These are phyloP conservation scores for Xylariaceae sp. DNA, from an alignment of 2,329 filamentous ascomycete genomes.

Conservation along the genomic window DNA sequence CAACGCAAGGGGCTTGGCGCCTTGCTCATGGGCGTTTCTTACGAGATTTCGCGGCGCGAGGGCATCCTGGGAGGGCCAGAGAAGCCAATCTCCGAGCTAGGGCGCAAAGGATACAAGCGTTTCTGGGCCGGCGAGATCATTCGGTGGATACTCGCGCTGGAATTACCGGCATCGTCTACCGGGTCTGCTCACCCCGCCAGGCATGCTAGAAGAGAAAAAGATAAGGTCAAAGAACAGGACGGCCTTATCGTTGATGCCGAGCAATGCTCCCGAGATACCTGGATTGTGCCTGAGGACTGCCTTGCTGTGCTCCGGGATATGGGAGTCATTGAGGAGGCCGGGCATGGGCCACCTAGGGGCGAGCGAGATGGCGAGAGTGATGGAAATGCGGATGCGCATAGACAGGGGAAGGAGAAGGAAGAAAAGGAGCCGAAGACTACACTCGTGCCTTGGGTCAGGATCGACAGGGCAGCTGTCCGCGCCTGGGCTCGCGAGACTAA, in stretches of 20 bases:
- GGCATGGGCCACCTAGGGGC: slow-evolving; percentile 61
- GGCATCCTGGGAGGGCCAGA: slow-evolving; percentile 88
- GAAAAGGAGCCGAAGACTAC: slow-evolving; percentile 11
- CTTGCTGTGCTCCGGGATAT: slow-evolving; percentile 80
- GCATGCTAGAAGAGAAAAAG: slow-evolving; percentile 16
- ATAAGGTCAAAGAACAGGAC: slow-evolving; percentile 27
- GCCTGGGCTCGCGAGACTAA: slow-evolving; percentile 70
- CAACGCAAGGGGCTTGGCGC: slow-evolving; percentile 88
- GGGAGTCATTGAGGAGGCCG: slow-evolving; percentile 69
- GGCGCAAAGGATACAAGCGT: slow-evolving; percentile 79
- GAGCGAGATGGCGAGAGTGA: slow-evolving; percentile 64
- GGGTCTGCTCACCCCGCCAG: slow-evolving; percentile 1
- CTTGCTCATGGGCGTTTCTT: slow-evolving; percentile 89
- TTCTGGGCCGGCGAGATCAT: slow-evolving; percentile 89
- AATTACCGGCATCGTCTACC: slow-evolving; percentile 45
- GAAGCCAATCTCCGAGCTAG: slow-evolving; percentile 88
- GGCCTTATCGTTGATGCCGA: slow-evolving; percentile 66
- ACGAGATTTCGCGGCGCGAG: slow-evolving; percentile 87
- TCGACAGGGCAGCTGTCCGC: slow-evolving; percentile 64
- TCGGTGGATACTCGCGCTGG: slow-evolving; percentile 64
- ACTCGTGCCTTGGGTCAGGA: slow-evolving; percentile 54
- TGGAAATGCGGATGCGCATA: slow-evolving; percentile 39
- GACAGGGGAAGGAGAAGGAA: slow-evolving; percentile 37
- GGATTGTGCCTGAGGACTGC: slow-evolving; percentile 86
- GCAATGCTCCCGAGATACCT: slow-evolving; percentile 77